Evolutionary conservation across 2,329 filamentous ascomycete genomes (phyloP).

Genomic region (Alternaria rosae): DNA sequence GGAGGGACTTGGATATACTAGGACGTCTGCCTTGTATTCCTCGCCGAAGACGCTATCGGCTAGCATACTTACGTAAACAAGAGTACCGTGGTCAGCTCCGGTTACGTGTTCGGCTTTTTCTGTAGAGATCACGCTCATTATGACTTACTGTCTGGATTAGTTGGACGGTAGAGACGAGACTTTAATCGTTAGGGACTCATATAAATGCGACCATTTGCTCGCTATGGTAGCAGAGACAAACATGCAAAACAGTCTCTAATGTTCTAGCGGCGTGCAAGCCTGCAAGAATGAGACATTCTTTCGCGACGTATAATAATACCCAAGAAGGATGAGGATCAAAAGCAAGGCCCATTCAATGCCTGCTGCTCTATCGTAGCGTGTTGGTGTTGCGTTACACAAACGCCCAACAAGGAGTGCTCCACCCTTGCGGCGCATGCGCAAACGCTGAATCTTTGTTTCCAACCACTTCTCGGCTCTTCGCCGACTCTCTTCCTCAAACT

Average conservation of each 20-base stretch:
- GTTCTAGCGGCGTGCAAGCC: neutral
- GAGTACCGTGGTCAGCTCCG: neutral
- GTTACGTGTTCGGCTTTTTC: neutral
- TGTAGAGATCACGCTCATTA: neutral
- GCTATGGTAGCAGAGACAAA: no score
- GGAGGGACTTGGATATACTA: neutral
- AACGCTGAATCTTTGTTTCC: neutral
- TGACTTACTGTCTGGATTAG: neutral
- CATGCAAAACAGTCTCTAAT: neutral
- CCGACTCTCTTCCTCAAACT: neutral
- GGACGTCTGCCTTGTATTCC: neutral
- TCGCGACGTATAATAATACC: neutral
- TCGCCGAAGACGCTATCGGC: neutral
- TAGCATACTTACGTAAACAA: neutral
- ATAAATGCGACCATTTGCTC: neutral
- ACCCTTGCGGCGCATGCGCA: neutral
- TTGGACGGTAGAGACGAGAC: neutral
- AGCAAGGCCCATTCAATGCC: neutral
- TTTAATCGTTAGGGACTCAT: no score
- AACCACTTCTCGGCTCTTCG: neutral
- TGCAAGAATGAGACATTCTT: neutral
- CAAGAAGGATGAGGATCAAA: neutral
- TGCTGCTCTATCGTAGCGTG: neutral
- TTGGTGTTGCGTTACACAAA: neutral
- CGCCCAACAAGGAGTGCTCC: neutral